Evolutionary conservation across 352 stramenopile genomes (phyloP), one percentile per base, ranked within the genome.

Genomic region (Phytophthora fragariaefolia): DNA sequence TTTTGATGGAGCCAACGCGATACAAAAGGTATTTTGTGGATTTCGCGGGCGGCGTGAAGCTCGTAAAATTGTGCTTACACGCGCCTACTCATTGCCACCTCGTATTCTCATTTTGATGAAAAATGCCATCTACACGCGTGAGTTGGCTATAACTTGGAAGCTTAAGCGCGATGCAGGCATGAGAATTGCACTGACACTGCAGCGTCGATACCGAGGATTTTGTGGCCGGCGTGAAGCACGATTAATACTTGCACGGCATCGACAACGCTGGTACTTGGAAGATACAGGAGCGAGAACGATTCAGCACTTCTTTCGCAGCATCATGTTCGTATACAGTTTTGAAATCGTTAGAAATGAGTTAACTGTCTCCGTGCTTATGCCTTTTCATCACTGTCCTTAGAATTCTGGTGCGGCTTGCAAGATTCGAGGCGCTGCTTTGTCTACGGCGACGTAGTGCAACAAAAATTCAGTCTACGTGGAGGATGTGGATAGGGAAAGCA

Each of bases 281-380:
- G 82, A 95, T 52, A 45, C 34, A 6, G 64, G 64, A 17, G 82
- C 86, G 12, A 74, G 84, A 4, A 34, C 28, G 1, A 66, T 93
- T 23, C 86, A 93, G 67, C 86, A 90, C 59, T 92, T 93, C 63
- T 93, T 93, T 52, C 84, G 82, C 38, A 86, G 80, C 53, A 80
- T 91, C 46, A 62, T 92, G 83, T 93, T 76, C 59, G 82, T 86
- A 7, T 13, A 63, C 1, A 32, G 1, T 46, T 7, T 18, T 45
- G 23, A 43, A 36, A 17, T 8, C 20, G 12, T 22, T 30, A 13
- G 8, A 42, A 13, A 58, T 17, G 9, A 0, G 13, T 50, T 55
- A 28, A 20, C 30, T 22, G 26, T 9, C 9, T 47, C 9, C 2
- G 22, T 46, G n/a, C 27, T 61, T 20, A 58, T 50, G 13, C 55